Base-by-base conservation (phyloP, 148 eudicot genomes). In the Linanthus parryae region DNA sequence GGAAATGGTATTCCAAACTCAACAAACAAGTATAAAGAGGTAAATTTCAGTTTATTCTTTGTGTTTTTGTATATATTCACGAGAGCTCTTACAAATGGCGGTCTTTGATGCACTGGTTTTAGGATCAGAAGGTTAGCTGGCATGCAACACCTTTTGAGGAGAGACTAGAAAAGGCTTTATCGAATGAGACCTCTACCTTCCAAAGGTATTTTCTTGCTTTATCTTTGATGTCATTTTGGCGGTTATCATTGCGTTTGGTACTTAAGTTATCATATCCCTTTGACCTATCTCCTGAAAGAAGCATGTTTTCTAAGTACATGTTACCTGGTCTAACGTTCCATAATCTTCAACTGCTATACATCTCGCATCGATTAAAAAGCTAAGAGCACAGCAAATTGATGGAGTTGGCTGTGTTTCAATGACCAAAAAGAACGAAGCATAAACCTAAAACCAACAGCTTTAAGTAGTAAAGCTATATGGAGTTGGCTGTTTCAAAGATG, bases 1-100 rank as follows among this genome's bases (percentile, higher is more conserved):
- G 99, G 88, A n/a, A 94, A 88, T 69, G 99, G 99, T 35, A 94
- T 94, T 52, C 96, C 96, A 17, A 94, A 88, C 69, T 81, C 99
- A 46, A 94, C 96, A 8, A 76, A 75, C 40, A 94, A 94, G 63
- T 94, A 94, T 68, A 88, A 88, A 72, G 95, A 94, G 99, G 99
- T 84, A 47, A n/a, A 12, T 45, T 42, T 13, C 53, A 16, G 20
- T 55, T 11, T 11, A 22, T 5, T 3, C 15, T 58, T 15, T 47
- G n/a, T 27, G 49, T 47, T 23, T 41, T 64, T 25, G 33, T 7
- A 4, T 48, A 30, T 21, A 15, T 10, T 13, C 13, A 9, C 16
- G 2, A 35, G 38, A 6, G 9, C 17, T 37, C 30, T 31, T 16
- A 44, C 2, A 22, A 23, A 10, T 18, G 48, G 15, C 6, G 27